A percentile compares a stretch with the other conserved stretches of the same genome.
These are phyloP conservation scores for Kregervanrija delftensis DNA, from an alignment of 805 yeast species.

Conservation along the genomic window DNA sequence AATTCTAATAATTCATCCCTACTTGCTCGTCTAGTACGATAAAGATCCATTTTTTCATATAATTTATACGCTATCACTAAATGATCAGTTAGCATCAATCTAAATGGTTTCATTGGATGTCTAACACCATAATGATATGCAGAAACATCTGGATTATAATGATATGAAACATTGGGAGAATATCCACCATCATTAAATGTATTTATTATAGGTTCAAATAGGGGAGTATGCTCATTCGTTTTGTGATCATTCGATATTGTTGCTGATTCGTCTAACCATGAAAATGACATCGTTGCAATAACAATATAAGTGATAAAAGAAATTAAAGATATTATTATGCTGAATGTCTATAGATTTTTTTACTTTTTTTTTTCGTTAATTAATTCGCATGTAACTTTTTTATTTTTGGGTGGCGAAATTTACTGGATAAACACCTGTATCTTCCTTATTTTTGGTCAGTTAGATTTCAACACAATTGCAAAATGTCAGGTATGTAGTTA, in stretches of 20 bases:
- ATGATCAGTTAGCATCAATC: conserved; percentile 91
- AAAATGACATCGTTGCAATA: conserved; percentile 3
- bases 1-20: conserved; percentile 71
- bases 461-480: background rate
- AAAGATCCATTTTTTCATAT: conserved; percentile 86
- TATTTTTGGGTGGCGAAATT: no score
- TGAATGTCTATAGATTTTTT: no score
- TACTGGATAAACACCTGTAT: background rate
- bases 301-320: background rate
- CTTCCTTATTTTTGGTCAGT: background rate
- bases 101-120: conserved; percentile 98
- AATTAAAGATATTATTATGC: no score
- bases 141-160: conserved; percentile 74
- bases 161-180: conserved; percentile 72
- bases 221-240: conserved; percentile 33
- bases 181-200: conserved; percentile 32
- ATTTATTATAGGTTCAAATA: conserved; percentile 36
- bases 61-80: conserved; percentile 77
- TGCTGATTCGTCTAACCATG: conserved; percentile 20
- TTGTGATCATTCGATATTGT: conserved; percentile 2
- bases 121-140: conserved; percentile 84
- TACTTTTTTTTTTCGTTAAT: no score
- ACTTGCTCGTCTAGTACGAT: conserved; percentile 77
- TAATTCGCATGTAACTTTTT: no score
- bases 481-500: conserved; percentile 25